Evolutionary conservation across 805 yeast species (phyloP).

Genomic region (Metschnikowia peoriensis): DNA sequence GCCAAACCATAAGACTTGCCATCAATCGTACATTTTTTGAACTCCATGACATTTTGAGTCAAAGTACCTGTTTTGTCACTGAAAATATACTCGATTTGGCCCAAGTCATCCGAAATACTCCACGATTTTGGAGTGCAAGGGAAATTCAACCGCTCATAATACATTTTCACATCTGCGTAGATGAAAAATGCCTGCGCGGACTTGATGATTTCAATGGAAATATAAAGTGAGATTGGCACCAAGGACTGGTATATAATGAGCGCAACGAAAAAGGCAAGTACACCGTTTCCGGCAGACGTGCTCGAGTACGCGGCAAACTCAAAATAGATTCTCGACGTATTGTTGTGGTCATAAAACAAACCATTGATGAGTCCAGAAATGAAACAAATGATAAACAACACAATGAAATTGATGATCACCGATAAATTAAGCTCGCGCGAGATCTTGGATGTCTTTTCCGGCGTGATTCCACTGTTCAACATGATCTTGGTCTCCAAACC

Average conservation of each 20-base stretch:
- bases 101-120: slow-evolving; percentile 83
- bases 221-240: slow-evolving; percentile 81
- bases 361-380: slow-evolving; percentile 73
- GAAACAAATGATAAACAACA: slow-evolving; percentile 64
- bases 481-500: slow-evolving; percentile 75
- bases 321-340: slow-evolving; percentile 51
- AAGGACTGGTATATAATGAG: slow-evolving; percentile 73
- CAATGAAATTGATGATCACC: slow-evolving; percentile 59
- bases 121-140: slow-evolving; percentile 85
- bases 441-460: slow-evolving; percentile 66
- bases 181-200: slow-evolving; percentile 81
- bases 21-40: slow-evolving; percentile 73
- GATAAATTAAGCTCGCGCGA: slow-evolving; percentile 65
- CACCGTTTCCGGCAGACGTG: slow-evolving; percentile 62
- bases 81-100: slow-evolving; percentile 81
- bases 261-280: slow-evolving; percentile 72
- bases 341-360: slow-evolving; percentile 45
- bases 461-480: slow-evolving; percentile 76
- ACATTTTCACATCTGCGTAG: slow-evolving; percentile 70
- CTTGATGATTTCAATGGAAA: slow-evolving; percentile 78
- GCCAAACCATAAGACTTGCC: slow-evolving; percentile 76
- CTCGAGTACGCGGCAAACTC: slow-evolving; percentile 63
- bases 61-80: slow-evolving; percentile 84
- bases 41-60: slow-evolving; percentile 84
- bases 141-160: slow-evolving; percentile 64